These are phyloP conservation scores for Platismatia glauca DNA, from an alignment of 495 filamentous ascomycete genomes.

Conservation along the genomic window DNA sequence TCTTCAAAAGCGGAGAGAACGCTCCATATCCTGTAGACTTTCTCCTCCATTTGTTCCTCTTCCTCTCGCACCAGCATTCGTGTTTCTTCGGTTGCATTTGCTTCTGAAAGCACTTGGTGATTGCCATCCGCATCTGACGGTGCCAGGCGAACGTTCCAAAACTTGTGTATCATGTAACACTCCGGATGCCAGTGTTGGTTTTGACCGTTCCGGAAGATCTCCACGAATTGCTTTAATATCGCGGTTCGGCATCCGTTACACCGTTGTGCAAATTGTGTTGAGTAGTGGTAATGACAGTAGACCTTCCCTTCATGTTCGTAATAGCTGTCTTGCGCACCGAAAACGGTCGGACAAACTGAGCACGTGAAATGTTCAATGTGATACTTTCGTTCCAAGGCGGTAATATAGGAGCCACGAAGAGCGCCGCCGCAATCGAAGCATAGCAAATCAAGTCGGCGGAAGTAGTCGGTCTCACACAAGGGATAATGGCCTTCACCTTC, in stretches of 20 bases:
- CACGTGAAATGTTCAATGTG: conserved; percentile 99
- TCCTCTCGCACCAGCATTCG: conserved; percentile 68
- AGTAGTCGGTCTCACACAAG: conserved; percentile 96
- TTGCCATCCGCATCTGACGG: conserved; percentile 44
- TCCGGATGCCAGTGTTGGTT: conserved; percentile 99
- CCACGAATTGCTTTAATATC: conserved; percentile 99
- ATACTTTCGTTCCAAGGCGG: conserved; percentile 93
- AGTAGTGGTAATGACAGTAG: conserved; percentile 99
- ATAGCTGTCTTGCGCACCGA: conserved; percentile 95
- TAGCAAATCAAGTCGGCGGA: conserved; percentile 80
- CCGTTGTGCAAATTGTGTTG: conserved; percentile 89
- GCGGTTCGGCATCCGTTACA: conserved; percentile 95
- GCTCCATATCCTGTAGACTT: conserved; percentile 97
- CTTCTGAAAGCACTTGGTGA: conserved; percentile 37
- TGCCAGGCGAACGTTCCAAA: conserved; percentile 93
- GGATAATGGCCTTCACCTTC: conserved; percentile 76
- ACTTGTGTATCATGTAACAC: conserved; percentile 99
- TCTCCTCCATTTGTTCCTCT: conserved; percentile 93
- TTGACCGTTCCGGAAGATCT: conserved; percentile 94
- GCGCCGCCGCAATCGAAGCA: conserved; percentile 90
- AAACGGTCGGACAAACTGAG: conserved; percentile 92
- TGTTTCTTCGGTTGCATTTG: conserved; percentile 61
- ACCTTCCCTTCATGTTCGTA: conserved; percentile 97
- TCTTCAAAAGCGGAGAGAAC: conserved; percentile 96
- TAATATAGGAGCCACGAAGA: conserved; percentile 95